These are phyloP conservation scores for Glycine soja DNA, from an alignment of 306 rosid genomes.

Conservation along the genomic window DNA sequence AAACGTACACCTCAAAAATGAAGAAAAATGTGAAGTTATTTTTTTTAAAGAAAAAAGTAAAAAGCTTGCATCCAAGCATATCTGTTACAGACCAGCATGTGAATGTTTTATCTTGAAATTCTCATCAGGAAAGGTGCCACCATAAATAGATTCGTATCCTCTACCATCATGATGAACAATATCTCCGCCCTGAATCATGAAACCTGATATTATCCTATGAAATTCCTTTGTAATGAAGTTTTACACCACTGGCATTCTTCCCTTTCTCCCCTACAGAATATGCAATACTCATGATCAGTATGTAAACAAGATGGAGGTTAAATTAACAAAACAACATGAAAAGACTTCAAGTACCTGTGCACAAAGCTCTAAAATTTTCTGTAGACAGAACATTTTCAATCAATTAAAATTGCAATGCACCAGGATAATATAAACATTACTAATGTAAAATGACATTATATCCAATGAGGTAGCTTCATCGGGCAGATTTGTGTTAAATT, in stretches of 20 bases:
- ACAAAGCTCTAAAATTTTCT: slow-evolving; percentile 86
- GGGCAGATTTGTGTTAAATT: slow-evolving; percentile 9
- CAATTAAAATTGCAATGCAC: slow-evolving; percentile 34
- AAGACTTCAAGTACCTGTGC: slow-evolving; percentile 71
- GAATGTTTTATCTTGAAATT: slow-evolving; percentile 74
- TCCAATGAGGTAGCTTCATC: slow-evolving; percentile 22
- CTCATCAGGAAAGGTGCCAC: slow-evolving; percentile 78
- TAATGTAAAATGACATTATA: not conserved
- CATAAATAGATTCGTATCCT: slow-evolving; percentile 79
- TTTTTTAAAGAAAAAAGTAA: slow-evolving; percentile 4
- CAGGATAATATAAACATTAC: not conserved
- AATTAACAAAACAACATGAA: not conserved
- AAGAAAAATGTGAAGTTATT: no score
- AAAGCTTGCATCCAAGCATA: slow-evolving; percentile 15
- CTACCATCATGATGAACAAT: slow-evolving; percentile 66
- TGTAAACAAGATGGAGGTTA: slow-evolving; percentile 13
- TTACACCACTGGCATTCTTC: slow-evolving; percentile 60
- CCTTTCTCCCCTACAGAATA: slow-evolving; percentile 69
- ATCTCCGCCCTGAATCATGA: slow-evolving; percentile 89
- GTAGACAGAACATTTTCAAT: slow-evolving; percentile 44
- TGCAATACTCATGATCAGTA: slow-evolving; percentile 23
- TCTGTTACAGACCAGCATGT: slow-evolving; percentile 70
- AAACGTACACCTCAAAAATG: no score
- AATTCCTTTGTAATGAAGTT: slow-evolving; percentile 78
- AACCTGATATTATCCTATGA: slow-evolving; percentile 83